phyloP scores from a whole-genome alignment of 345 rosid genomes.

The Raphanus sativus region DNA sequence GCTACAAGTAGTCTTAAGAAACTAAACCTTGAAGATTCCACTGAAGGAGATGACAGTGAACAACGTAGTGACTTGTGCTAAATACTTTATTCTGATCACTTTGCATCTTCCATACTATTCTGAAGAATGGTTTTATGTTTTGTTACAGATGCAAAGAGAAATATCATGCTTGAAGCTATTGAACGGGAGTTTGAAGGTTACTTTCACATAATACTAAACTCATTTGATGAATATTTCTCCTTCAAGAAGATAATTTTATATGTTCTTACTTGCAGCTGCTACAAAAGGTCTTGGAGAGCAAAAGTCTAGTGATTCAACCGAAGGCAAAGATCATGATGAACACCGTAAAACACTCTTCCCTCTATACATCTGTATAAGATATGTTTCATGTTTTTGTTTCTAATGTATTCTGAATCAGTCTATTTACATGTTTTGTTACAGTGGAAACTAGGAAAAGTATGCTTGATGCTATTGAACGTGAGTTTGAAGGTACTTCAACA shows the following conservation, averaged over 20 bases:
- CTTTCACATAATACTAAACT: constrained; percentile 12
- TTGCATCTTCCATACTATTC: not conserved
- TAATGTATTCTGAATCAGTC: not conserved
- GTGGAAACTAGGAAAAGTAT: constrained; percentile 21
- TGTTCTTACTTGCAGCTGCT: constrained; percentile 30
- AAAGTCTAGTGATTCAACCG: constrained; percentile 18
- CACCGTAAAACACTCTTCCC: constrained; percentile 13
- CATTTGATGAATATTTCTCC: constrained; percentile 3
- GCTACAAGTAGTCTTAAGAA: constrained; percentile 32
- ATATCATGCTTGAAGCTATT: constrained; percentile 35
- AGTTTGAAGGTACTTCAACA: constrained; percentile 36
- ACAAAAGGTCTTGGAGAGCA: constrained; percentile 31
- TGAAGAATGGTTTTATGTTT: constrained; percentile 1
- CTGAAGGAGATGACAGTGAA: constrained; percentile 20
- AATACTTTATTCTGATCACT: not conserved
- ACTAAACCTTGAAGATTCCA: constrained; percentile 20
- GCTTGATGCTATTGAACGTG: constrained; percentile 21
- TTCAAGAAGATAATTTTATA: not conserved
- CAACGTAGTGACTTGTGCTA: constrained; percentile 11
- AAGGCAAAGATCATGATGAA: constrained; percentile 27
- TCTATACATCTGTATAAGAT: not conserved
- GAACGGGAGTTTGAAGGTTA: constrained; percentile 42
- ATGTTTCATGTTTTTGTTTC: not conserved
- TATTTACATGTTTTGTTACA: constrained; percentile 12
- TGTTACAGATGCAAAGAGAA: constrained; percentile 33